Base-by-base conservation (phyloP, 345 rosid genomes). In the Hevea brasiliensis region DNA sequence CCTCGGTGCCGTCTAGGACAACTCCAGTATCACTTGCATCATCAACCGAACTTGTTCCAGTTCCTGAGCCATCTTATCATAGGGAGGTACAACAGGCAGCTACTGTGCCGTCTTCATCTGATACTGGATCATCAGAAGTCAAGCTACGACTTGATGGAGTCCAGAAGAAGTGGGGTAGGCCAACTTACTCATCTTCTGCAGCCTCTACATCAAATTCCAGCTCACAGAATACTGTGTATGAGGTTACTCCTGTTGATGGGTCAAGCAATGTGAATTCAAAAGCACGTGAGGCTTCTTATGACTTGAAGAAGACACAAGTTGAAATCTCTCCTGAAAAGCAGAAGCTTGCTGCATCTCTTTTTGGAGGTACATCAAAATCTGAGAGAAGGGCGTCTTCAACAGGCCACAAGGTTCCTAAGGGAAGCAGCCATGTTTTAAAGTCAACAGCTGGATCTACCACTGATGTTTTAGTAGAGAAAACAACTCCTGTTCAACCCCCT, bases 321-420 rank as follows among this genome's bases (percentile, higher is more conserved):
- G 97, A 92, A 79, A 75, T 91, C 27, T 81, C 92, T 66, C 84
- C 88, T 14, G 98, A 92, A 81, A 95, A 91, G 82, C 94, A 95
- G 89, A 92, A 88, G 85, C 98, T 95, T 23, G 99, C 97, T 67
- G 99, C 98, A 59, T 92, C 99, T 45, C 75, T 95, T 69, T 95
- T 95, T 76, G 98, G 99, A 59, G 87, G 93, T 74, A 80, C 92
- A 64, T 85, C 92, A 9, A 91, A 86, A 81, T 44, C 81, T 44
- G 96, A 89, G 72, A 89, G 79, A 85, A 88, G 84, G 73, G 65
- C 86, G 64, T 74, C 90, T 65, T 76, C 93, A 68, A 56, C 85
- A 70, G 85, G 88, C 63, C 89, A 83, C 59, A 87, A 80, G 82
- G 81, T 64, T 51, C 77, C 76, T 48, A 91, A 85, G 79, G 78